Percentiles rank a stretch among this genome's conserved stretches.
Conservation (phyloP, 768 basidiomycete genomes). For the Phlegmacium glaucopus region DNA sequence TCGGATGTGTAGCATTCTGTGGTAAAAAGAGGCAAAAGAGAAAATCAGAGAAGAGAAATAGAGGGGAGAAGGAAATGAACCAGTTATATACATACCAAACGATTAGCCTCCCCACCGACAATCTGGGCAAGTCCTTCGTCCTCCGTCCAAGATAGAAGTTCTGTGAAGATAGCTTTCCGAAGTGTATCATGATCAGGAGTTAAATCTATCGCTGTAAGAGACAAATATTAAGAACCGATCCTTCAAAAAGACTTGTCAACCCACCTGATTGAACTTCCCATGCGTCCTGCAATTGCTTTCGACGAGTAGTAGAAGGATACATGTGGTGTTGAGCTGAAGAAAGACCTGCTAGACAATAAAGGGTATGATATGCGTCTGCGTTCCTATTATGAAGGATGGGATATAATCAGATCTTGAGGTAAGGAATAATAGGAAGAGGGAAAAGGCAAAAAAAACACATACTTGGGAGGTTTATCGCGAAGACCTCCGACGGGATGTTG, state of each 20-base stretch:
- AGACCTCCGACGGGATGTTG: constrained; percentile 86
- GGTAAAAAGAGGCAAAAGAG: not conserved
- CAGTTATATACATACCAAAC: constrained; percentile 18
- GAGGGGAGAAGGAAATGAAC: not conserved
- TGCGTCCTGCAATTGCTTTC: constrained; percentile 13
- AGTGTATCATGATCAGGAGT: constrained; percentile 12
- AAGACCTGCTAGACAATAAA: constrained; percentile 89
- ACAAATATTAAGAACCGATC: too few relatives aligned
- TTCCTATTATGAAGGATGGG: constrained; percentile 40
- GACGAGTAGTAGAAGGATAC: constrained; percentile 35
- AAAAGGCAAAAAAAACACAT: constrained; percentile 16
- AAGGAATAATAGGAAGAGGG: not conserved
- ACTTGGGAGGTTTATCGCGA: constrained; percentile 96
- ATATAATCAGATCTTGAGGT: not conserved
- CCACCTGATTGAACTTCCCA: constrained; percentile 17
- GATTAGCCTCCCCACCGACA: constrained; percentile 24
- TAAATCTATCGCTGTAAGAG: constrained; percentile 7
- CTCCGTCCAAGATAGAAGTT: constrained; percentile 29
- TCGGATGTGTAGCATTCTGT: constrained; percentile 33
- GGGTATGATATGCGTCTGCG: constrained; percentile 95
- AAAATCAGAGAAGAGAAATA: not conserved
- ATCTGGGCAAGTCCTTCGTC: constrained; percentile 27
- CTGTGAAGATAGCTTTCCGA: constrained; percentile 18
- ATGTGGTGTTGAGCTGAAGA: constrained; percentile 86
- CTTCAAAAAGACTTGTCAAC: not conserved